Percentiles rank a stretch among this genome's conserved stretches.
Evolutionary conservation across 148 eudicot species (phyloP).

Genomic region (Pharnaceum exiguum): DNA sequence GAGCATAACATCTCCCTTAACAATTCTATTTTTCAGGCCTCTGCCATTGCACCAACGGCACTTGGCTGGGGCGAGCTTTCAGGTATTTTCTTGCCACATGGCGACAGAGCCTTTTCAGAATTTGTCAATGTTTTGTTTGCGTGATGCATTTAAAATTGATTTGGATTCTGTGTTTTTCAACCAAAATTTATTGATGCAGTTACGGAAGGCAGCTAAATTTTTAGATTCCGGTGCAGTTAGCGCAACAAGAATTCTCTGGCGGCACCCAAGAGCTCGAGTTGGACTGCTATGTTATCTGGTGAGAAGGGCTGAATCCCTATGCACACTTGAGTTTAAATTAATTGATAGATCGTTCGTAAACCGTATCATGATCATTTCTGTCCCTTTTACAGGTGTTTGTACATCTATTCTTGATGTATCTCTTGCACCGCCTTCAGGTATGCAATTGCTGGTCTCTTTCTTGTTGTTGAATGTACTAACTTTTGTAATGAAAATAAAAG

Average conservation of each 20-base stretch:
- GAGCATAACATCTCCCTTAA: conserved; percentile 10
- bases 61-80: conserved; percentile 82
- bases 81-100: conserved; percentile 41
- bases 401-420: conserved; percentile 95
- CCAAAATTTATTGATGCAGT: conserved; percentile 34
- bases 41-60: conserved; percentile 94
- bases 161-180: not conserved
- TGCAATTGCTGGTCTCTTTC: no score
- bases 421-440: conserved; percentile 98
- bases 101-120: not conserved
- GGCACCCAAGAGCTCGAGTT: conserved; percentile 90
- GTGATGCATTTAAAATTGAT: not conserved
- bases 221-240: conserved; percentile 94
- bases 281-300: conserved; percentile 80
- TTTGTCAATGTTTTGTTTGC: not conserved
- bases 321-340: not conserved
- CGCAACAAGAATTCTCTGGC: conserved; percentile 95
- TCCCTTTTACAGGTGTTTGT: conserved; percentile 73
- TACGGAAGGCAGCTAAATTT: conserved; percentile 90
- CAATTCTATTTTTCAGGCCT: conserved; percentile 50
- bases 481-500: not conserved
- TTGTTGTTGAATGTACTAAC: not conserved
- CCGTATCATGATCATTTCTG: conserved; percentile 6
- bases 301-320: conserved; percentile 13
- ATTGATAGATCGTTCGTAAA: conserved; percentile 12